Percentiles rank a stretch among this genome's conserved stretches.
Conservation (phyloP, 2,329 filamentous ascomycete species). For the Trichoderma sp. region DNA sequence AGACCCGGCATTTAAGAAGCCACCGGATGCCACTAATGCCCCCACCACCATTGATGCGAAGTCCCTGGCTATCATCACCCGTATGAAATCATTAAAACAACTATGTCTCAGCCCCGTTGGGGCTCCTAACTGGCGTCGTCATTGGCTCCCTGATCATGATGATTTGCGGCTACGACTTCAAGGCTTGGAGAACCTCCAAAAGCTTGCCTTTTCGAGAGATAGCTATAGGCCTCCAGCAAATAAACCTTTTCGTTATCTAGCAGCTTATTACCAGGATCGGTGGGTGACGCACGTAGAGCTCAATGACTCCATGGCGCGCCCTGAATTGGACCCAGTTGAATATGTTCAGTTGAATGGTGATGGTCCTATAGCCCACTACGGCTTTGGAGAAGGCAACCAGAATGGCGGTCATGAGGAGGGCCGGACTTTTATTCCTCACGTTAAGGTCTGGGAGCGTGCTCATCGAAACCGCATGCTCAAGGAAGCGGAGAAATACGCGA, state of each 20-base stretch:
- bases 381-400: not conserved
- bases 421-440: not conserved
- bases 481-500: not conserved
- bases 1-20: not conserved
- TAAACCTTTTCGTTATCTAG: not conserved
- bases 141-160: not conserved
- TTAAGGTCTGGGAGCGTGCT: not conserved
- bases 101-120: not conserved
- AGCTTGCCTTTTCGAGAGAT: not conserved
- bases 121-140: not conserved
- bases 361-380: not conserved
- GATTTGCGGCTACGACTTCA: not conserved
- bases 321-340: not conserved
- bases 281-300: not conserved
- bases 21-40: not conserved
- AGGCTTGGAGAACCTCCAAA: not conserved
- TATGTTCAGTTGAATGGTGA: not conserved
- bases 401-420: not conserved
- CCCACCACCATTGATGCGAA: not conserved
- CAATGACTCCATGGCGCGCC: not conserved
- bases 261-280: not conserved
- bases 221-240: not conserved
- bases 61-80: not conserved
- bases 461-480: constrained; percentile 2
- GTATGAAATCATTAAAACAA: not conserved